phyloP scores from a whole-genome alignment of 1,139 yeast genomes.

The Trichomonascaceae sp. region DNA sequence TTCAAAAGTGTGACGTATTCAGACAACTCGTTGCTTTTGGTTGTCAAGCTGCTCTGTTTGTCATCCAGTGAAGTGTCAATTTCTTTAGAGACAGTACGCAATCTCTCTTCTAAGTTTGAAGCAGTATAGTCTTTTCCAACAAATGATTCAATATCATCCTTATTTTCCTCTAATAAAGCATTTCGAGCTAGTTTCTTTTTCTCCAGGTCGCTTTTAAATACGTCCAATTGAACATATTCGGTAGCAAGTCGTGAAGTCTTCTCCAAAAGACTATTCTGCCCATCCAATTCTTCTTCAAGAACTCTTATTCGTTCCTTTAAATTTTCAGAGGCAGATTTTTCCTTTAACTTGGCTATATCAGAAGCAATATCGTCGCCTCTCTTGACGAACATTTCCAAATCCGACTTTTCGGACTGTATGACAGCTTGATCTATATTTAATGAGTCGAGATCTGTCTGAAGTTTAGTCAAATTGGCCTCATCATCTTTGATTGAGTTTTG shows the following conservation, averaged over 20 bases:
- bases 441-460: constrained; percentile 36
- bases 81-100: constrained; percentile 4
- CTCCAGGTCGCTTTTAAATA: constrained; percentile 38
- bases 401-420: constrained; percentile 35
- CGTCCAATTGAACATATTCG: constrained; percentile 44
- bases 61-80: constrained; percentile 6
- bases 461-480: constrained; percentile 31
- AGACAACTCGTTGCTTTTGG: constrained; percentile 2
- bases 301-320: constrained; percentile 38
- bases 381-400: constrained; percentile 33
- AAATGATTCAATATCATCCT: constrained; percentile 16
- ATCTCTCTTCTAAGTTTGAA: constrained; percentile 1
- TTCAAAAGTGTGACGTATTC: constrained; percentile 12
- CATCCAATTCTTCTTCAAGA: constrained; percentile 52
- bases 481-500: constrained; percentile 33
- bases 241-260: constrained; percentile 56
- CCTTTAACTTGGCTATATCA: constrained; percentile 12
- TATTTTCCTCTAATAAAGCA: constrained; percentile 24
- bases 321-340: constrained; percentile 26
- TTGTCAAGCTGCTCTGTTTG: not conserved
- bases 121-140: constrained; percentile 24
- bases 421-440: constrained; percentile 40
- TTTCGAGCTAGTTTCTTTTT: constrained; percentile 29
- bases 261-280: constrained; percentile 45
- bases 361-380: constrained; percentile 26